Evolutionary conservation across 2,329 filamentous ascomycete genomes (phyloP), one percentile per base, ranked within the genome.

Genomic region (Ascochyta pisi): DNA sequence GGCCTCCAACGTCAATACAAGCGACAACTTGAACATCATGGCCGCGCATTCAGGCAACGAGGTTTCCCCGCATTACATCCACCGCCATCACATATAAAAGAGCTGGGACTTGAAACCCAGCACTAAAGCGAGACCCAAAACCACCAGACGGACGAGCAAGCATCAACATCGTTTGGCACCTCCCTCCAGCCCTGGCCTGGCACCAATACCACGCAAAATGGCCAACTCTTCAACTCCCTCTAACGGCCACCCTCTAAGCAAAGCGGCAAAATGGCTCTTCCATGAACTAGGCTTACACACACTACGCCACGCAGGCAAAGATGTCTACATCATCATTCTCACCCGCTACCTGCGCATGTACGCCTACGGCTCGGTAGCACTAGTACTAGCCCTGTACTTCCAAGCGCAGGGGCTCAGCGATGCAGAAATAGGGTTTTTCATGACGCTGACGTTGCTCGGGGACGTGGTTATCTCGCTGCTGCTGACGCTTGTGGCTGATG

Each of bases 381-480:
- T 78, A 0, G 70, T 78, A 10, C 59, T 78, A 0, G 76, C 74
- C 0, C 61, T 76, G 0, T 76, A 73, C 54, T 74, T 78, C 41
- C 62, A 68, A 52, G 63, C 66, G 12, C 63, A 76, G 6, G 67
- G 66, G 2, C 70, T 76, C 26, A 67, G 75, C 0, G 76, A 78
- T 34, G 64, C 60, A 35, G 64, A 69, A 9, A 77, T 77, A 41
- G 76, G 76, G 0, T 54, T 77, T 3, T 78, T 78, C 60, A 77
- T 77, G 73, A 77, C 76, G 1, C 57, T 77, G 42, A 78, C 76
- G 0, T 56, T 77, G 15, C 62, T 77, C 1, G 76, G 76, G 2
- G 76, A 78, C 55, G 74, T 76, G 0, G 37, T 70, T 2, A 58
- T 78, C 10, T 72, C 68, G 34, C 63, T 77, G 7, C 48, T 75